phyloP scores from a whole-genome alignment of 371 early-diverging fungal genomes.

The Mortierella sp. region DNA sequence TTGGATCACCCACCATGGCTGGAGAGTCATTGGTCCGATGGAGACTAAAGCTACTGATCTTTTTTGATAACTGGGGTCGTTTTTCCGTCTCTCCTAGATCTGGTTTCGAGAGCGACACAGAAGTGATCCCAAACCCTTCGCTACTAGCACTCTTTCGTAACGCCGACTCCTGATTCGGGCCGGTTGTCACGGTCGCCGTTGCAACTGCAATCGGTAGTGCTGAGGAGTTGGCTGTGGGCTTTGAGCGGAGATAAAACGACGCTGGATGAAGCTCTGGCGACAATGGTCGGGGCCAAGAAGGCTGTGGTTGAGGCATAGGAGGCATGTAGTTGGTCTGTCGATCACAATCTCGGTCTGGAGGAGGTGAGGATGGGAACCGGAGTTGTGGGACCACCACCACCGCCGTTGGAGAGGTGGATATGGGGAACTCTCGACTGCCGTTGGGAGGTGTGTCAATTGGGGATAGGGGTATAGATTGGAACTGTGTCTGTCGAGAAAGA shows the following conservation, averaged over 20 bases:
- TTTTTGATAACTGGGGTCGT: too few species aligned
- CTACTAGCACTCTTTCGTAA: too few species aligned
- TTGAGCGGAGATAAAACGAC: slow-evolving; percentile 16
- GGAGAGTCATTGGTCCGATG: too few species aligned
- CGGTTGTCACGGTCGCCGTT: too few species aligned
- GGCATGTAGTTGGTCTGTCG: background rate
- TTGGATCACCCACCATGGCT: too few species aligned
- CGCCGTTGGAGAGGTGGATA: background rate
- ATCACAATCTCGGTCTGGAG: background rate
- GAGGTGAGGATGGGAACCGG: slow-evolving; percentile 14
- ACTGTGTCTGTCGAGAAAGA: slow-evolving; percentile 37
- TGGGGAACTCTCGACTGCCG: slow-evolving; percentile 17
- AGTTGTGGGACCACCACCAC: slow-evolving; percentile 5
- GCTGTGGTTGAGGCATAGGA: background rate
- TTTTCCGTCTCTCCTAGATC: too few species aligned
- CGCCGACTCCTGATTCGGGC: too few species aligned
- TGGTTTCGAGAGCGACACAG: too few species aligned
- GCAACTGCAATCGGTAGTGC: too few species aligned
- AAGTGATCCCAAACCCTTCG: too few species aligned
- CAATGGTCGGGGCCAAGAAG: background rate
- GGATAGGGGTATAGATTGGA: slow-evolving; percentile 51
- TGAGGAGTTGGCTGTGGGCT: too few species aligned
- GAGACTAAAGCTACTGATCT: too few species aligned
- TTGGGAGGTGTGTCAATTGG: slow-evolving; percentile 30
- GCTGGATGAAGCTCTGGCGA: slow-evolving; percentile 12